Conservation (phyloP, 2,329 filamentous ascomycete genomes). For the Epichloe baconii region DNA sequence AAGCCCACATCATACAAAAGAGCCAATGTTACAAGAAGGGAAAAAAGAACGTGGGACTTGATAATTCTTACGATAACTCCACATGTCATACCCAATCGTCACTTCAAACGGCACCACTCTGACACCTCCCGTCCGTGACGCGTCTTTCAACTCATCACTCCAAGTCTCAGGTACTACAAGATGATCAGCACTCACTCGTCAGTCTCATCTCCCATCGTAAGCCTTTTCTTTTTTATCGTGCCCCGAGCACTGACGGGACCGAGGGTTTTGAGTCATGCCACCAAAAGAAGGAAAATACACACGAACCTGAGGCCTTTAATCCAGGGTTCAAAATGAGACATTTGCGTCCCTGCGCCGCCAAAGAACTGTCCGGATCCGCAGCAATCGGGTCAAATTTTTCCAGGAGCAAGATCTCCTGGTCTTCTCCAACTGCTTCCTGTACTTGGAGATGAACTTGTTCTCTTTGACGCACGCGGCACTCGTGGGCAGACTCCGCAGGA, state of each 20-base stretch:
- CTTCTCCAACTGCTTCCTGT: conserved; percentile 52
- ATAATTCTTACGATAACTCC: conserved; percentile 57
- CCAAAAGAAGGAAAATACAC: neutral
- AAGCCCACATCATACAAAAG: conserved; percentile 9
- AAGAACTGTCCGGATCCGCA: conserved; percentile 44
- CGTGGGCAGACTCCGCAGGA: conserved; percentile 61
- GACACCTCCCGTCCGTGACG: conserved; percentile 55
- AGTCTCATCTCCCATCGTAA: neutral
- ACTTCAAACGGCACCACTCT: conserved; percentile 64
- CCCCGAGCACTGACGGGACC: too few relatives aligned
- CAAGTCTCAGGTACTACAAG: conserved; percentile 50
- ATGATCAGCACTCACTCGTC: neutral
- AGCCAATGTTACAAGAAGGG: neutral
- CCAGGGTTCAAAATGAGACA: conserved; percentile 46
- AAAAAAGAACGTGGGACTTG: neutral
- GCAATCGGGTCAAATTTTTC: conserved; percentile 52
- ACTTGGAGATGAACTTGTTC: conserved; percentile 58
- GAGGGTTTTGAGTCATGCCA: neutral
- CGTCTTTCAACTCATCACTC: conserved; percentile 55
- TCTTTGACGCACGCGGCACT: conserved; percentile 69
- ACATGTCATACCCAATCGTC: conserved; percentile 69
- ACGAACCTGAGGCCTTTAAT: conserved; percentile 39
- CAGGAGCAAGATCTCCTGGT: conserved; percentile 53
- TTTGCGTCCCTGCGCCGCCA: conserved; percentile 43
- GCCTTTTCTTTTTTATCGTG: neutral